A percentile compares a stretch with the other conserved stretches of the same genome.
These are phyloP conservation scores for Ophiostoma triangulosporum DNA, from an alignment of 2,329 filamentous ascomycete genomes.

Conservation along the genomic window DNA sequence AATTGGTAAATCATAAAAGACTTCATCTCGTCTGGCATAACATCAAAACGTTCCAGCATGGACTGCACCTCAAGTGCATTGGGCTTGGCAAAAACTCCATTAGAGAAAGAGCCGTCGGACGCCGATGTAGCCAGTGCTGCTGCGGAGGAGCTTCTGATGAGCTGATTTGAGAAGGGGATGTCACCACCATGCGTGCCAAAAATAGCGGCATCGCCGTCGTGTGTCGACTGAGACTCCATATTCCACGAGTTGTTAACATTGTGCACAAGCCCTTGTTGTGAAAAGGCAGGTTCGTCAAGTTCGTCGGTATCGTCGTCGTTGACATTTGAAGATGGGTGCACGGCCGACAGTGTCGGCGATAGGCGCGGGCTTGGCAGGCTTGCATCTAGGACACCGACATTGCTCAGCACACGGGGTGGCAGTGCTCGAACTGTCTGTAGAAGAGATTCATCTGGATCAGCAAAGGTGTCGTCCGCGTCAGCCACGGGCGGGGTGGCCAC, in stretches of 20 bases:
- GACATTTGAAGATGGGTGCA: slow-evolving; percentile 30
- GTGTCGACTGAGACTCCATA: slow-evolving; percentile 29
- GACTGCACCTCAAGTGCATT: slow-evolving; percentile 58
- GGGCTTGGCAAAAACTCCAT: background rate
- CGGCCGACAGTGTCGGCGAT: slow-evolving; percentile 76
- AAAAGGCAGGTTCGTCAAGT: slow-evolving; percentile 25
- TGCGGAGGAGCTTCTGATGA: background rate
- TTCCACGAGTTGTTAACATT: slow-evolving; percentile 19
- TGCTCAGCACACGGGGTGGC: slow-evolving; percentile 46
- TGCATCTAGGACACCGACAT: slow-evolving; percentile 66
- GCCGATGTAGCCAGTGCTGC: background rate
- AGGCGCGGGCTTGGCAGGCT: slow-evolving; percentile 89
- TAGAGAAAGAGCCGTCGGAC: background rate
- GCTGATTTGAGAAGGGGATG: background rate
- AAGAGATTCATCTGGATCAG: slow-evolving; percentile 36
- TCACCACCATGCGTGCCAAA: background rate
- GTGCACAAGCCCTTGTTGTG: slow-evolving; percentile 21
- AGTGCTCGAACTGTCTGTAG: slow-evolving; percentile 32
- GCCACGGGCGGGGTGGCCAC: slow-evolving; percentile 64
- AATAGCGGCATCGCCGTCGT: slow-evolving; percentile 16
- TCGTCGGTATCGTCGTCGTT: slow-evolving; percentile 33
- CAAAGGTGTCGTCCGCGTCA: slow-evolving; percentile 55
- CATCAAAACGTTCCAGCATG: slow-evolving; percentile 82
- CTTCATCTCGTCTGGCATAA: slow-evolving; percentile 83
- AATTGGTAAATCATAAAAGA: slow-evolving; percentile 96